Evolutionary conservation across 305 asterid genomes (phyloP).

Genomic region (Fraxinus angustifolia): DNA sequence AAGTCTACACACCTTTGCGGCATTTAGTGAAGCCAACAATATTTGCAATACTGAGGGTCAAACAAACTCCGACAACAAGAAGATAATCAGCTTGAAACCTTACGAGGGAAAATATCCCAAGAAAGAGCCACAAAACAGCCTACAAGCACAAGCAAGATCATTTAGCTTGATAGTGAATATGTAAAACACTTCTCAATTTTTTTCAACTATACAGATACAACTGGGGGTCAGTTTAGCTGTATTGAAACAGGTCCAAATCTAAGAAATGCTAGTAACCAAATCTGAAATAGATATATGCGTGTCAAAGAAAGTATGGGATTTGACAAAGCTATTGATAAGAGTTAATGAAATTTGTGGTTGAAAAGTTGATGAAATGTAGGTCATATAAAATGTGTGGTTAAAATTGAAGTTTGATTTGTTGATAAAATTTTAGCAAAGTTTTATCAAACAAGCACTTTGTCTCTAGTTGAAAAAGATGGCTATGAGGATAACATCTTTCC

Average conservation of each 20-base stretch:
- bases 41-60: slow-evolving; percentile 92
- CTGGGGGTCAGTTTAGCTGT: background rate
- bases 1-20: slow-evolving; percentile 63
- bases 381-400: background rate
- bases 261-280: background rate
- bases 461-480: background rate
- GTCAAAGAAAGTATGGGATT: background rate
- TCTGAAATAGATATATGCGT: background rate
- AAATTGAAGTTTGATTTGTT: background rate
- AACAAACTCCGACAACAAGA: slow-evolving; percentile 90
- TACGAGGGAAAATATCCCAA: slow-evolving; percentile 81
- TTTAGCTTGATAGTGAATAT: background rate
- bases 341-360: background rate
- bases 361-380: background rate
- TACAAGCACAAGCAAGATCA: slow-evolving; percentile 29
- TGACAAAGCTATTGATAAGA: background rate
- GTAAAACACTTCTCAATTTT: background rate
- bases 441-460: background rate
- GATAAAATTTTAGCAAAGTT: background rate
- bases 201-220: background rate
- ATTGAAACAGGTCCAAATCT: background rate
- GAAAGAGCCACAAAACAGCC: slow-evolving; percentile 86
- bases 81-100: slow-evolving; percentile 95
- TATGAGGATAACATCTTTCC: background rate
- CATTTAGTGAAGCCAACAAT: slow-evolving; percentile 90